A percentile compares a stretch with the other conserved stretches of the same genome.
These are phyloP conservation scores for Xylaria sp. DNA, from an alignment of 2,329 filamentous ascomycete genomes.

Conservation along the genomic window DNA sequence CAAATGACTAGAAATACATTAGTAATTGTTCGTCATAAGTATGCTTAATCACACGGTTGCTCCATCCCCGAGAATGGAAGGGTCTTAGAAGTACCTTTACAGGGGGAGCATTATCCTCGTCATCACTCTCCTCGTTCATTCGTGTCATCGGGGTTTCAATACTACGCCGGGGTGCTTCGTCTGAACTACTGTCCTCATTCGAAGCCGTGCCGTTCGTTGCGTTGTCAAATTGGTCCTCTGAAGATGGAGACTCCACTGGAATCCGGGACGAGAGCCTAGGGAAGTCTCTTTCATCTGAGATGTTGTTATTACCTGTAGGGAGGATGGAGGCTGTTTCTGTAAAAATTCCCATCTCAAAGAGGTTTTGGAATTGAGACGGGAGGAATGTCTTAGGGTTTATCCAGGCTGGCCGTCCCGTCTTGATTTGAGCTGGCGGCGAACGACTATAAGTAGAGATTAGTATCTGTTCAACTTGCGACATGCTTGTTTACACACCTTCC, in stretches of 20 bases:
- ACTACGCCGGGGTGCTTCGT: constrained; percentile 55
- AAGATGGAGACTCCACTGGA: constrained; percentile 56
- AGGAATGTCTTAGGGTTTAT: constrained; percentile 67
- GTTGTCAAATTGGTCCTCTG: constrained; percentile 61
- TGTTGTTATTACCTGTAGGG: constrained; percentile 74
- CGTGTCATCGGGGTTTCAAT: constrained; percentile 57
- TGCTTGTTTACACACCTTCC: constrained; percentile 46
- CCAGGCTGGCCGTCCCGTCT: constrained; percentile 63
- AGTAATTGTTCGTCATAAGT: constrained; percentile 30
- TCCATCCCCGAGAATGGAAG: neutral
- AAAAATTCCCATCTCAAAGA: constrained; percentile 83
- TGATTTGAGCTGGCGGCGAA: constrained; percentile 56
- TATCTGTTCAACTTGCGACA: constrained; percentile 24
- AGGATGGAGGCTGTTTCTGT: constrained; percentile 67
- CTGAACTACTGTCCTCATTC: constrained; percentile 65
- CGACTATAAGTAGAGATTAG: constrained; percentile 51
- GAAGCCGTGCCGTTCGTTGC: constrained; percentile 61
- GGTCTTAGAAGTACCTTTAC: constrained; percentile 50
- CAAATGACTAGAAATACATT: constrained; percentile 38
- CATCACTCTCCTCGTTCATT: constrained; percentile 70
- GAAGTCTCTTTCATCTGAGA: constrained; percentile 69
- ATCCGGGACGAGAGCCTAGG: constrained; percentile 63
- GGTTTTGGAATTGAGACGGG: constrained; percentile 69
- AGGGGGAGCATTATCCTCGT: constrained; percentile 55
- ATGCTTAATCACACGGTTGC: neutral